phyloP scores from a whole-genome alignment of 306 rosid genomes.

The Neltuma alba region DNA sequence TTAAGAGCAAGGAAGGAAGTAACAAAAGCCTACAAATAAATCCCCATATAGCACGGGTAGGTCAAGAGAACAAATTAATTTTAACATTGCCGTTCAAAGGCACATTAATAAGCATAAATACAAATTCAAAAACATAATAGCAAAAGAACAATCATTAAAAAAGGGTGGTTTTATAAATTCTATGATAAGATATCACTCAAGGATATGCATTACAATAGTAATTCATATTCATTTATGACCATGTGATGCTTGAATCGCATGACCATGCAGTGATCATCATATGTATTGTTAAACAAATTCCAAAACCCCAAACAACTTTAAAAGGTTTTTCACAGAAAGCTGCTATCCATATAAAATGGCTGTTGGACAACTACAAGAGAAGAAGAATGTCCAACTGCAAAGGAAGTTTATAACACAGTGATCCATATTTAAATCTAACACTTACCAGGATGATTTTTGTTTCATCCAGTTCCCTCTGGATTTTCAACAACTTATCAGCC shows the following conservation, averaged over 20 bases:
- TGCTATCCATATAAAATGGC: slow-evolving; percentile 7
- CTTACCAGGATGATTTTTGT: slow-evolving; percentile 95
- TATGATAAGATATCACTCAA: background rate
- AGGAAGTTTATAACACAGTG: slow-evolving; percentile 6
- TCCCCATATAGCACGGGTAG: slow-evolving; percentile 14
- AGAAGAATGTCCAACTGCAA: slow-evolving; percentile 17
- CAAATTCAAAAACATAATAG: background rate
- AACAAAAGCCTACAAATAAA: slow-evolving; percentile 4
- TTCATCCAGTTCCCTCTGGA: slow-evolving; percentile 86
- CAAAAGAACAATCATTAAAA: slow-evolving; percentile 9
- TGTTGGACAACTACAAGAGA: slow-evolving; percentile 1
- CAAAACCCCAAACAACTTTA: slow-evolving; percentile 13
- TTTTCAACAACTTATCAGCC: slow-evolving; percentile 79
- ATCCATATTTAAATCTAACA: slow-evolving; percentile 13
- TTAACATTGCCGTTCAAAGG: slow-evolving; percentile 10
- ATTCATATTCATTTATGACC: background rate
- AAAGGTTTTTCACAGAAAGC: background rate
- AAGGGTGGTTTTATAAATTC: slow-evolving; percentile 4
- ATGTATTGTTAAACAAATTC: slow-evolving; percentile 7
- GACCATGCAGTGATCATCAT: background rate
- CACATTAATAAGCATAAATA: slow-evolving; percentile 20
- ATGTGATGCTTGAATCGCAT: background rate
- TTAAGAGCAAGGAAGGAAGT: slow-evolving; percentile 3
- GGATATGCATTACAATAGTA: slow-evolving; percentile 10
- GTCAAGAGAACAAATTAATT: background rate